Conservation (phyloP, 1,284 basidiomycete species). For the Tausonia pullulans region DNA sequence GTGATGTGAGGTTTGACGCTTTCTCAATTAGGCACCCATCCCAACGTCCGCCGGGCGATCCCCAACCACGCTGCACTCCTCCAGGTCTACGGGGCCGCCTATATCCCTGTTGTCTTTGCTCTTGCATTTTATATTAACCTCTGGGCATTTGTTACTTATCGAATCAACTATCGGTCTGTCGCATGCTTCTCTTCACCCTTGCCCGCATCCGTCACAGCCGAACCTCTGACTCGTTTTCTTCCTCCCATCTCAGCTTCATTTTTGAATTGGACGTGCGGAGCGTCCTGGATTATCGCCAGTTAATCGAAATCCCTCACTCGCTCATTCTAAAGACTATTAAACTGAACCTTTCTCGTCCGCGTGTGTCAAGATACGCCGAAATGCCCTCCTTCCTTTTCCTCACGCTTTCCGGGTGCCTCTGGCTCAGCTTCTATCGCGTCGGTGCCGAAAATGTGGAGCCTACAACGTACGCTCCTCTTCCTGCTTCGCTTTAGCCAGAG, state of each 20-base stretch:
- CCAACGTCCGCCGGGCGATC: conserved; percentile 39
- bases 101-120: conserved; percentile 64
- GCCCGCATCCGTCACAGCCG: not conserved
- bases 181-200: conserved; percentile 19
- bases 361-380: conserved; percentile 35
- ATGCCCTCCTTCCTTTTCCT: conserved; percentile 66
- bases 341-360: not conserved
- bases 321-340: not conserved
- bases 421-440: conserved; percentile 63
- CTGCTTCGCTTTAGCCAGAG: conserved; percentile 3
- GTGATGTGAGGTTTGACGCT: too few species aligned
- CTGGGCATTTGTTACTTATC: conserved; percentile 53
- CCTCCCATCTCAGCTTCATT: not conserved
- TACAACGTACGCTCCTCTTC: conserved; percentile 32
- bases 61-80: conserved; percentile 64
- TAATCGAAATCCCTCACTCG: conserved; percentile 51
- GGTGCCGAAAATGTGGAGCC: conserved; percentile 42
- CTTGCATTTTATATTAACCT: conserved; percentile 73
- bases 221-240: not conserved
- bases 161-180: conserved; percentile 79
- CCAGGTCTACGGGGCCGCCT: conserved; percentile 65
- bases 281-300: conserved; percentile 66
- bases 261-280: conserved; percentile 65
- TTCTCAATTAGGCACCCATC: too few species aligned
- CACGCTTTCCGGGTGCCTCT: conserved; percentile 70